phyloP scores from a whole-genome alignment of 2,329 filamentous ascomycete genomes.

The Fusarium penzigii region DNA sequence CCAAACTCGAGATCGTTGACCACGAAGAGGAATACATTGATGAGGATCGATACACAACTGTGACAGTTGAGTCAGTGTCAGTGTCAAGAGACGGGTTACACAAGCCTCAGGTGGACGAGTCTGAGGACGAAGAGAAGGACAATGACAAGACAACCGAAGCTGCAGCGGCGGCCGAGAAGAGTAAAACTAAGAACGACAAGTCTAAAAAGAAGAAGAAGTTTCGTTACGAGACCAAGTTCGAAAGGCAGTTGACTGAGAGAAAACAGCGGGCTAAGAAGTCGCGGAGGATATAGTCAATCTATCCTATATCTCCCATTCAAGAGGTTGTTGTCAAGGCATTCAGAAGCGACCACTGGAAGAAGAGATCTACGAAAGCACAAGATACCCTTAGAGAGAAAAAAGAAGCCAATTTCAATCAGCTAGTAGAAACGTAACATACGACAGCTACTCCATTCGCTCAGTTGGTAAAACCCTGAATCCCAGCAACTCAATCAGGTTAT shows the following conservation, averaged over 20 bases:
- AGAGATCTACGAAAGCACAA: slow-evolving; percentile 27
- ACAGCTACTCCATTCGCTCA: slow-evolving; percentile 32
- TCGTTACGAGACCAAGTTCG: slow-evolving; percentile 85
- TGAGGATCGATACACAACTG: slow-evolving; percentile 93
- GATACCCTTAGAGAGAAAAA: slow-evolving; percentile 31
- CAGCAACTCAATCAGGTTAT: slow-evolving; percentile 24
- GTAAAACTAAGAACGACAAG: slow-evolving; percentile 27
- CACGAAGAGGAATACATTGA: slow-evolving; percentile 94
- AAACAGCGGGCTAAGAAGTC: slow-evolving; percentile 67
- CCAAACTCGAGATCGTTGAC: slow-evolving; percentile 58
- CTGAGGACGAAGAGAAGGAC: slow-evolving; percentile 37
- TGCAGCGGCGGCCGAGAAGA: not conserved
- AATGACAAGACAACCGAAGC: slow-evolving; percentile 21
- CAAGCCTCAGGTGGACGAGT: slow-evolving; percentile 45
- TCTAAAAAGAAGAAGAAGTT: slow-evolving; percentile 84
- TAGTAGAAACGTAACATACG: slow-evolving; percentile 35
- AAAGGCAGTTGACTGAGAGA: slow-evolving; percentile 71
- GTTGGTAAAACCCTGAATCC: slow-evolving; percentile 27
- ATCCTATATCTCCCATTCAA: not conserved
- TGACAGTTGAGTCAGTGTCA: slow-evolving; percentile 87
- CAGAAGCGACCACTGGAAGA: slow-evolving; percentile 14
- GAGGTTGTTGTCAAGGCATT: slow-evolving; percentile 3
- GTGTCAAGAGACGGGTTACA: slow-evolving; percentile 73
- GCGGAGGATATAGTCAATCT: slow-evolving; percentile 9
- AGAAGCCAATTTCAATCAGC: slow-evolving; percentile 31